These are phyloP conservation scores for Oryza meyeriana DNA, from an alignment of 176 grass and related monocot species.

Conservation along the genomic window DNA sequence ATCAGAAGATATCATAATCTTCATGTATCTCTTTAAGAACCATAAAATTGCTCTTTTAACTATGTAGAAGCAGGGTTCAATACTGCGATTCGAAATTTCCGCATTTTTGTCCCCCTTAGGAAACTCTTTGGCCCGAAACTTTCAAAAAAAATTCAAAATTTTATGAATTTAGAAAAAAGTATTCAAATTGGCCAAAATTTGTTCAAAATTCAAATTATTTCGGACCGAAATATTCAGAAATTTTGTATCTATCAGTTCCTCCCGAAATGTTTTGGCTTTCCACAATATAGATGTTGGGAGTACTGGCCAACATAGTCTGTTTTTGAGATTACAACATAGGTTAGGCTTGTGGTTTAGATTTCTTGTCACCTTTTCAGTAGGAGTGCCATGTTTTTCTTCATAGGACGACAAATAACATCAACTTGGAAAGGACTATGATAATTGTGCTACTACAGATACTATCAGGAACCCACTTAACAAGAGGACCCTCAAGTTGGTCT, in stretches of 20 bases:
- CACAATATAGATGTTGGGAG: too few species aligned
- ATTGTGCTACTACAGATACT: not conserved
- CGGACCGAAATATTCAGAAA: too few species aligned
- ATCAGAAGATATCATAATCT: not conserved
- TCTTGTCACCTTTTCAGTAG: not conserved
- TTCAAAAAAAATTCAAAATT: too few species aligned
- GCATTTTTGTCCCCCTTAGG: too few species aligned
- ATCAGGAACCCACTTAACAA: constrained; percentile 18
- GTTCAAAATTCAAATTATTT: too few species aligned
- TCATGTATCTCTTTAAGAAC: not conserved
- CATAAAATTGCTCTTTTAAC: not conserved
- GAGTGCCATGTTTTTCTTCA: not conserved
- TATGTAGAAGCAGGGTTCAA: too few species aligned
- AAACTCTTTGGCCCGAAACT: too few species aligned
- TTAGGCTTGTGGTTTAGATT: not conserved
- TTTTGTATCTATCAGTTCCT: too few species aligned
- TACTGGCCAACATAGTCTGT: not conserved
- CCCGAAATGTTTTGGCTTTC: too few species aligned
- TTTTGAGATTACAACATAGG: not conserved
- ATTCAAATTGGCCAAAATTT: too few species aligned
- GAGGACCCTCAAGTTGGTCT: not conserved
- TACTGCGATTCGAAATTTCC: too few species aligned
- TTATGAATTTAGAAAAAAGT: too few species aligned
- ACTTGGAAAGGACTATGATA: not conserved
- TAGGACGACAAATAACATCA: not conserved